Evolutionary conservation across 768 basidiomycete genomes (phyloP).

Genomic region (Dentipellis sp.): DNA sequence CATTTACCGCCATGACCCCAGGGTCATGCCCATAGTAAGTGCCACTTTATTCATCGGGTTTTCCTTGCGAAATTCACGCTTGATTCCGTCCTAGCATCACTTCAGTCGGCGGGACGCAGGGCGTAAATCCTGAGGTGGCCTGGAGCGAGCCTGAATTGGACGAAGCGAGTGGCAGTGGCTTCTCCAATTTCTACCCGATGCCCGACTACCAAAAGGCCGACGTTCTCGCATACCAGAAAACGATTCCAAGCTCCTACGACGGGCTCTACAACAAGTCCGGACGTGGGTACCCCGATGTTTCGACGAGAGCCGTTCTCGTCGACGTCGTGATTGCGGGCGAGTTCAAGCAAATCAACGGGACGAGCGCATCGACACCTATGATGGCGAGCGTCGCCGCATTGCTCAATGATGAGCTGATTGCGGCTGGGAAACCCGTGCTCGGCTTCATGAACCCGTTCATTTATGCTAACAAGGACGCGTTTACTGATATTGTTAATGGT

Average conservation of each 20-base stretch:
- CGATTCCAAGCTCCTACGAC: conserved; percentile 7
- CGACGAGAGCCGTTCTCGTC: conserved; percentile 8
- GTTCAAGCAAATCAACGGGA: conserved; percentile 9
- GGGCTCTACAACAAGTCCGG: conserved; percentile 11
- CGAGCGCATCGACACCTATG: conserved; percentile 16
- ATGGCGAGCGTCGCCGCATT: conserved; percentile 21
- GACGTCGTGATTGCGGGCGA: conserved; percentile 10
- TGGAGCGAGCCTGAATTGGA: no score
- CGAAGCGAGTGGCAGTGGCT: conserved; percentile 14
- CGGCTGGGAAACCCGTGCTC: conserved; percentile 3
- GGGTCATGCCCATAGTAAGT: no score
- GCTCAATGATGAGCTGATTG: conserved; percentile 18
- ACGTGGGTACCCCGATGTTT: conserved; percentile 17
- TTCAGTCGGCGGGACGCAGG: conserved; percentile 21
- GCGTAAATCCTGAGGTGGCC: conserved; percentile 1
- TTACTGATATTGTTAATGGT: neutral
- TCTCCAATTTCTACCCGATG: conserved; percentile 14
- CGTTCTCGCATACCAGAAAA: conserved; percentile 8
- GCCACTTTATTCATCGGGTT: neutral
- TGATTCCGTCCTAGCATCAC: conserved; percentile 9
- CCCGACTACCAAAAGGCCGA: conserved; percentile 11
- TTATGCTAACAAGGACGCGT: neutral
- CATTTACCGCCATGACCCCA: no score
- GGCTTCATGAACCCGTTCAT: conserved; percentile 17
- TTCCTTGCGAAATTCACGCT: neutral